Base-by-base conservation (phyloP, 1,284 basidiomycete species). In the Trichosporon ovoides region DNA sequence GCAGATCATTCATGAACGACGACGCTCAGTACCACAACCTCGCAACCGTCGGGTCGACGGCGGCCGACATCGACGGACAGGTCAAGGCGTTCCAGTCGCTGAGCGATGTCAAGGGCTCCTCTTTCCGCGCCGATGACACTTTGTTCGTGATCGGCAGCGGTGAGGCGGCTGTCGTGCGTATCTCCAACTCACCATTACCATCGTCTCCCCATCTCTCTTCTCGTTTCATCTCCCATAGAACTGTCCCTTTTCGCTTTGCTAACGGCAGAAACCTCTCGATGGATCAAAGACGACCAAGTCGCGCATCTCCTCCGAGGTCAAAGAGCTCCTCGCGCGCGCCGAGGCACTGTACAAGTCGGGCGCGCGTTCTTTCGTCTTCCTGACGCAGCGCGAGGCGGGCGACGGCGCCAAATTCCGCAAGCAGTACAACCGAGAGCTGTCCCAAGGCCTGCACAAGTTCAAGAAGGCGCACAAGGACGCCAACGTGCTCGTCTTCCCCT, bases 11-110 rank as follows among this genome's bases (percentile, higher is more conserved):
- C 24, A 48, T 48, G 43, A 24, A 48, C 28, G 43, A 48, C 14
- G 43, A 48, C 16, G 43, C 43, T 22, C 28, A n/a, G 43, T 48
- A 48, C 43, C 43, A 48, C 43, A 48, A 48, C 14, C 43, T 48
- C 6, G 43, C 43, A 12, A 48, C 43, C 16, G 24, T 48, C 16
- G 43, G 43, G 14, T 20, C 18, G 16, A 48, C 14, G 14, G 43
- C 43, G 24, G 43, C 22, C 24, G 43, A 48, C 43, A 48, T 48
- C 43, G 43, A 48, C 12, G 4, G 14, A 22, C 43, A 48, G 28
- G n/a, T 48, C 22, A 48, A 48, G 22, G 43, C 43, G 14, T 48
- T 48, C 43, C 24, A 48, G 43, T 28, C 43, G 14, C 14, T 48
- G 43, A 48, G 14, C 16, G 24, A 22, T 9, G 43, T 48, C 10